phyloP scores from a whole-genome alignment of 2,329 filamentous ascomycete species.

The Aspergillus pseudoterreus region DNA sequence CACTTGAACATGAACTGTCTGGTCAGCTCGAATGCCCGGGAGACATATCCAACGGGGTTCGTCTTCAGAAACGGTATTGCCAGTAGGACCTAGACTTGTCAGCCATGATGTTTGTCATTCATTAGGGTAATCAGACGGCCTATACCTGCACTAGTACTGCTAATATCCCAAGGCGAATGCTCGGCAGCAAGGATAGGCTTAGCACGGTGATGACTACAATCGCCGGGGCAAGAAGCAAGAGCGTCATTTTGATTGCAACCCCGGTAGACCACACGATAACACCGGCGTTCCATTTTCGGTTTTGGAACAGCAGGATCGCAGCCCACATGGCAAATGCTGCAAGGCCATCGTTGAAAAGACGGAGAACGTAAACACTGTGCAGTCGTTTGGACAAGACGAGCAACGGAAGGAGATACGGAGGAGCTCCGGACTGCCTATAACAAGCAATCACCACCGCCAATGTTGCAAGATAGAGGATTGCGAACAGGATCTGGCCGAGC shows the following conservation, averaged over 20 bases:
- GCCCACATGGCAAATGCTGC: slow-evolving; percentile 79
- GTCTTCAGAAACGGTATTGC: slow-evolving; percentile 63
- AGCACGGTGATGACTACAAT: slow-evolving; percentile 74
- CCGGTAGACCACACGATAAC: slow-evolving; percentile 72
- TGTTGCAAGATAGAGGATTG: slow-evolving; percentile 70
- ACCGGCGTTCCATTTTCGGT: slow-evolving; percentile 68
- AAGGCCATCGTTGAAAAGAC: slow-evolving; percentile 95
- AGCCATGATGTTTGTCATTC: not conserved
- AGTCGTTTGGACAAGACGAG: slow-evolving; percentile 85
- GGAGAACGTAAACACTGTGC: slow-evolving; percentile 87
- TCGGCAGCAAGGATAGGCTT: slow-evolving; percentile 62
- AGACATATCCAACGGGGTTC: slow-evolving; percentile 69
- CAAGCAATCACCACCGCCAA: slow-evolving; percentile 75
- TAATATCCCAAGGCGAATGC: slow-evolving; percentile 65
- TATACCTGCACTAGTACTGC: slow-evolving; percentile 73
- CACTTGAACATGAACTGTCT: slow-evolving; percentile 93
- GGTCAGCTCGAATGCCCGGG: slow-evolving; percentile 83
- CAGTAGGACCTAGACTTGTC: slow-evolving; percentile 44
- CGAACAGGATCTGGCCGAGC: slow-evolving; percentile 81
- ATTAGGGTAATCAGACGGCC: not conserved
- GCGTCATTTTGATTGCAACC: slow-evolving; percentile 90
- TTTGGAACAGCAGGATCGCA: slow-evolving; percentile 75
- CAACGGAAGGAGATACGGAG: slow-evolving; percentile 82
- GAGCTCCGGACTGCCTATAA: slow-evolving; percentile 56
- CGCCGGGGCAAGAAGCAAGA: slow-evolving; percentile 78